Base-by-base conservation (phyloP, 2,329 filamentous ascomycete species). In the Aspergillus aculeatinus region DNA sequence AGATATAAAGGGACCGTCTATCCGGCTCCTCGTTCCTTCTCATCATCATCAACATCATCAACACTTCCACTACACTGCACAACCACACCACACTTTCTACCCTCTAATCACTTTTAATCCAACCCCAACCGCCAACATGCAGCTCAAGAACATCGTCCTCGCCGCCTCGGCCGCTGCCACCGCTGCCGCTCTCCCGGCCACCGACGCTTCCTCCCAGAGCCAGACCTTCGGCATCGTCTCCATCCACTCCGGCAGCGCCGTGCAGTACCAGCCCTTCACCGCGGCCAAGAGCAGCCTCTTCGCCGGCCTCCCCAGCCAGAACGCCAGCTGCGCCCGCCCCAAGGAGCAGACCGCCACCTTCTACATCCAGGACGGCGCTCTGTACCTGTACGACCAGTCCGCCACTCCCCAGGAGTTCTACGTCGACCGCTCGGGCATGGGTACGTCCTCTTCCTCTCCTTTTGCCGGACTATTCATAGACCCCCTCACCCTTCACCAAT, bases 351-450 rank as follows among this genome's bases (percentile, higher is more conserved):
- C 67, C 39, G 85, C 83, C 53, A 83, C 79, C 47, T 85, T 87
- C 72, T 74, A 75, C 64, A 72, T 86, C 65, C 55, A 77, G 47
- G 74, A 82, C 50, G 76, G 75, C 51, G 75, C 76, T 49, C 77
- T 85, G 29, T 80, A 72, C 69, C 79, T 88, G 33, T 85, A 81
- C 72, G 78, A 77, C 35, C 64, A 68, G 27, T 73, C 74, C 23
- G 75, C 72, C 4, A 75, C 73, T 49, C 72, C 74, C 2, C 85
- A 87, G 75, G 73, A 81, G 66, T 60, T 83, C 54, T 87, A 68
- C 63, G 80, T 81, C 47, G 84, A 87, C 71, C 80, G 81, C 49
- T 85, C 82, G 50, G 84, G 83, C 67, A 85, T 86, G 83, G 84
- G 82, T 80, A 80, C 48, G 79, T 67, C 31, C n/a, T 29, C 48